Percentiles rank a stretch among this genome's conserved stretches.
Conservation (phyloP, 108 stramenopile genomes). For the Nannochloropsis salina region DNA sequence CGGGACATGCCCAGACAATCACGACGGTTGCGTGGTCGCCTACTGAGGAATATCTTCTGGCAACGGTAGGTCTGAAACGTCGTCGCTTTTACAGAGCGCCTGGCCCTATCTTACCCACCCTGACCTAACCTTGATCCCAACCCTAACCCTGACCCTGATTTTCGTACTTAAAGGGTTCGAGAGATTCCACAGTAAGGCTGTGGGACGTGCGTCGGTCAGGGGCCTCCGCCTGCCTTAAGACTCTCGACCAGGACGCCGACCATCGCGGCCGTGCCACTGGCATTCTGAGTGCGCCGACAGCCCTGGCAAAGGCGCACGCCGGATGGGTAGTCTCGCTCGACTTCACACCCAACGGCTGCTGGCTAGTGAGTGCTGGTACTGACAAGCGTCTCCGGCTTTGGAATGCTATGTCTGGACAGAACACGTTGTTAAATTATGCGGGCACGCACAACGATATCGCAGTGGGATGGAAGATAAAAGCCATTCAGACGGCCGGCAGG, state of each 20-base stretch:
- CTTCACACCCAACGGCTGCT: slow-evolving; percentile 35
- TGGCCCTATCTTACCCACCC: background rate
- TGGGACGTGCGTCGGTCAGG: slow-evolving; percentile 50
- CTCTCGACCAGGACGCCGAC: slow-evolving; percentile 34
- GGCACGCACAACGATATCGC: slow-evolving; percentile 31
- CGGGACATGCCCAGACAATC: slow-evolving; percentile 41
- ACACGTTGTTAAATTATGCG: slow-evolving; percentile 42
- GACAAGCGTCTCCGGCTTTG: slow-evolving; percentile 41
- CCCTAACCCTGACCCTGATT: background rate
- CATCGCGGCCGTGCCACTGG: slow-evolving; percentile 20
- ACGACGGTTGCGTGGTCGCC: slow-evolving; percentile 39
- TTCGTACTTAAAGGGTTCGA: background rate
- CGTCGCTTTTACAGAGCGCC: background rate
- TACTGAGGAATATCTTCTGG: slow-evolving; percentile 32
- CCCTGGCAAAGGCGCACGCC: slow-evolving; percentile 31
- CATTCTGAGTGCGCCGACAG: background rate
- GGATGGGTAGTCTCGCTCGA: slow-evolving; percentile 38
- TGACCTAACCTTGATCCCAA: background rate
- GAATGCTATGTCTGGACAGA: slow-evolving; percentile 29
- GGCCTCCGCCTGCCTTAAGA: slow-evolving; percentile 42
- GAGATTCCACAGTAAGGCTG: slow-evolving; percentile 23
- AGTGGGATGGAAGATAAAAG: background rate
- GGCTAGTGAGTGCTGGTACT: slow-evolving; percentile 33
- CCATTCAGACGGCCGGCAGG: background rate
- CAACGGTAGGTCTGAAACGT: slow-evolving; percentile 1